phyloP scores from a whole-genome alignment of 1,139 yeast genomes.

The Taphrina communis region DNA sequence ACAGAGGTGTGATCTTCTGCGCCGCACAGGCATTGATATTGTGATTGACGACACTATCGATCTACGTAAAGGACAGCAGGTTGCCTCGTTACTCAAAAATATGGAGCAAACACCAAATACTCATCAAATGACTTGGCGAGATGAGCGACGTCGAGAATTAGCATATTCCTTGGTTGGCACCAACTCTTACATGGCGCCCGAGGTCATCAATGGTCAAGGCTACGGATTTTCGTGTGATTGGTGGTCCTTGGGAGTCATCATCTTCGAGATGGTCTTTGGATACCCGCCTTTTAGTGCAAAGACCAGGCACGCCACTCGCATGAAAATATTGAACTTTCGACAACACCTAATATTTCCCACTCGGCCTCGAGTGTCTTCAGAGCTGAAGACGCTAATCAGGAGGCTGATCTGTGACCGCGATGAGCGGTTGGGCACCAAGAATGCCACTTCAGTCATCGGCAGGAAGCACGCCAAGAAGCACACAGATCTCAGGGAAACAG shows the following conservation, averaged over 20 bases:
- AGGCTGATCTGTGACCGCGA: conserved; percentile 68
- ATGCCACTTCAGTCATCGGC: background rate
- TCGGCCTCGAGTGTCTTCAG: conserved; percentile 58
- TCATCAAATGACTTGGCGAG: conserved; percentile 39
- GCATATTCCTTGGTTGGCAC: conserved; percentile 83
- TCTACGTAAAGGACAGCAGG: conserved; percentile 27
- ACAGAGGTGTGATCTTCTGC: conserved; percentile 37
- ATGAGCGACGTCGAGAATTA: conserved; percentile 32
- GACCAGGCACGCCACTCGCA: conserved; percentile 54
- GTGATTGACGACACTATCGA: conserved; percentile 40
- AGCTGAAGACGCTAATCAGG: conserved; percentile 73
- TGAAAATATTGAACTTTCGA: conserved; percentile 38
- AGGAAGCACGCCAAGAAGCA: background rate
- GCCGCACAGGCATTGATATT: conserved; percentile 40
- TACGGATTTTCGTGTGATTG: conserved; percentile 90
- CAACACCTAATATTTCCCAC: conserved; percentile 38
- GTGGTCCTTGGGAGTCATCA: conserved; percentile 97
- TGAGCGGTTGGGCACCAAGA: conserved; percentile 64
- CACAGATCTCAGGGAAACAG: background rate
- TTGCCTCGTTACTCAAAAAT: background rate
- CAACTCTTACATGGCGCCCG: conserved; percentile 95
- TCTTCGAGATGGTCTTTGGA: conserved; percentile 88
- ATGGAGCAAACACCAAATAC: conserved; percentile 18
- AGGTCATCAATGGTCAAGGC: conserved; percentile 80
- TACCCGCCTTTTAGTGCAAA: conserved; percentile 90